Evolutionary conservation across 495 filamentous ascomycete species (phyloP), one percentile per base, ranked within the genome.

Genomic region (Hypoxylon lenormandii): DNA sequence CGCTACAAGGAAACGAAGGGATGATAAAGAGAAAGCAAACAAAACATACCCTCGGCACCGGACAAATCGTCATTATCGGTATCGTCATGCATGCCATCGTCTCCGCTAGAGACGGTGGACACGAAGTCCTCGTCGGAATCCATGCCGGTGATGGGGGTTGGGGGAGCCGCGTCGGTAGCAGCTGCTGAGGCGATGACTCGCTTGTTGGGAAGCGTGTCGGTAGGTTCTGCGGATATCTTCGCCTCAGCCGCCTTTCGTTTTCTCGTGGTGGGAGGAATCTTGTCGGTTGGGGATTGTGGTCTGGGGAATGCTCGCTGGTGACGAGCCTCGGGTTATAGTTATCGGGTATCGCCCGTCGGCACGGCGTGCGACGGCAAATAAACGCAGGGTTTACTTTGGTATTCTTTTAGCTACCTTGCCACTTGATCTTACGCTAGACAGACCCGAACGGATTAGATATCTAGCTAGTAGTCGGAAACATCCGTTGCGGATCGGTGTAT

Each of bases 91-190:
- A 94, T 88, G 51, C 87, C 86, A 74, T 92, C 92, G 50, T 90
- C 88, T 38, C 87, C 87, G 74, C 91, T 96, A 13, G 92, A 94
- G 68, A 88, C 83, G 61, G 89, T 88, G 53, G 91, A 96, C 85
- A 96, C 91, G 76, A 94, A 93, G 66, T 98, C 95, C 76, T 98
- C 94, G 68, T 98, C 95, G 11, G 95, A 97, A 75, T 97, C 94
- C 95, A 98, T 98, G 15, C 82, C 88, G 70, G 88, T 92, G 52
- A 84, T 80, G 23, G 90, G 89, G n/a, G 88, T 87, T 18, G 85
- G 82, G 15, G 87, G 85, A 47, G 83, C 82, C 49, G 79, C 76
- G 58, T 80, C 71, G 62, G 78, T 76, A 54, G 78, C 72, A 74
- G 79, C 79, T 69, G 80, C 77, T 79, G 81, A 79, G 78, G 81